phyloP scores from a whole-genome alignment of 2,329 filamentous ascomycete species.

The Diaporthe capsici region DNA sequence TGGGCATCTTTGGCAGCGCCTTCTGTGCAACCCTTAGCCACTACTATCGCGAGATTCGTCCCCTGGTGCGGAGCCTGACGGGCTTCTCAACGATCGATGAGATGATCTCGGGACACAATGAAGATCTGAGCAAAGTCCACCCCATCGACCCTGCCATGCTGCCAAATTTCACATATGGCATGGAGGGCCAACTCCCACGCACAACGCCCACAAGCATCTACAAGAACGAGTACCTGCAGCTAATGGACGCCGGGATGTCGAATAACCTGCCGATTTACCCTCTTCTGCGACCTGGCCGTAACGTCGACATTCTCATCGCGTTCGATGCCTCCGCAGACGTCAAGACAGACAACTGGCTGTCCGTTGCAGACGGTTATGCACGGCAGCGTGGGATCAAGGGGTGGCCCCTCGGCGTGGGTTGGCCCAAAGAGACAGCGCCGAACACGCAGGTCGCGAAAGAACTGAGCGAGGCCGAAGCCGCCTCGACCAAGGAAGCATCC shows the following conservation, averaged over 20 bases:
- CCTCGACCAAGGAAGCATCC: slow-evolving; percentile 71
- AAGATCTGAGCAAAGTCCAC: slow-evolving; percentile 91
- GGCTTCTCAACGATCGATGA: slow-evolving; percentile 85
- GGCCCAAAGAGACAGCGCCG: slow-evolving; percentile 78
- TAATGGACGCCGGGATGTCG: slow-evolving; percentile 99
- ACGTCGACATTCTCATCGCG: slow-evolving; percentile 90
- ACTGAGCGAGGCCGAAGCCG: slow-evolving; percentile 77
- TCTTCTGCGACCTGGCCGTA: slow-evolving; percentile 86
- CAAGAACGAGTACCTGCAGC: slow-evolving; percentile 77
- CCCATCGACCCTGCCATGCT: slow-evolving; percentile 93
- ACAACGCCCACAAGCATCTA: slow-evolving; percentile 86
- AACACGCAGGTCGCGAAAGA: slow-evolving; percentile 73
- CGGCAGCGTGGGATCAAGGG: slow-evolving; percentile 91
- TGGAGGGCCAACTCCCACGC: slow-evolving; percentile 80
- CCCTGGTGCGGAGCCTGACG: slow-evolving; percentile 79
- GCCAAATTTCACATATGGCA: slow-evolving; percentile 89
- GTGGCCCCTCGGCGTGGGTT: slow-evolving; percentile 95
- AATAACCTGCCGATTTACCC: slow-evolving; percentile 98
- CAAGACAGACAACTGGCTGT: slow-evolving; percentile 95
- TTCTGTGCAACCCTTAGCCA: slow-evolving; percentile 97
- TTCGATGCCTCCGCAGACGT: slow-evolving; percentile 97
- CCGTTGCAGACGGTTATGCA: slow-evolving; percentile 93
- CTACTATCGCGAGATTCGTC: slow-evolving; percentile 95
- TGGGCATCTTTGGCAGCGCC: slow-evolving; percentile 97
- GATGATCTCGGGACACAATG: slow-evolving; percentile 84